Evolutionary conservation across 148 eudicot genomes (phyloP), one percentile per base, ranked within the genome.

Genomic region (Linanthus parryae): DNA sequence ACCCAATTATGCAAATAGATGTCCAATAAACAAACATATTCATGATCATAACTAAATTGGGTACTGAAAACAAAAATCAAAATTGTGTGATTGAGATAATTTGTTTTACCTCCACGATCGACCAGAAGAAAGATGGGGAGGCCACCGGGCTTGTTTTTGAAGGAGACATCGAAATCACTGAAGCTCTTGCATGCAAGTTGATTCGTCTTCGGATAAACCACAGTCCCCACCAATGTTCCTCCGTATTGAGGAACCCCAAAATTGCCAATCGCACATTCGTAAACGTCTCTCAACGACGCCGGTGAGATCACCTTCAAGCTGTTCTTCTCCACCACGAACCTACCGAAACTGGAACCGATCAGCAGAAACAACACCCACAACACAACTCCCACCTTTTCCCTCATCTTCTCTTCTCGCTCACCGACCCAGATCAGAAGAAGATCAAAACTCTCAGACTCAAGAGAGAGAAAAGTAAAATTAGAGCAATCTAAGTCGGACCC

Each of bases 241-340:
- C 98, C 98, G 69, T 91, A 91, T 26, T 91, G 75, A 19, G 98
- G 97, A 40, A 91, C 83, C 48, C 95, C 98, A 61, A 88, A 88
- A 67, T 88, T 88, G 65, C 92, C 96, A 72, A 88, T 74, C 49
- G 98, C 95, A 69, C 98, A 81, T 70, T 91, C 98, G 49, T 91
- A 81, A 10, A 71, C 58, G 35, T 70, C 84, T 45, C 65, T 86
- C 50, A 91, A 54, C 12, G 66, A 57, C 2, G 62, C 74, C 1
- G 94, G 98, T 14, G 95, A 76, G 11, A 90, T 76, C 57, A 91
- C 84, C 65, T 56, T 83, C 52, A 91, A 69, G 58, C 81, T 91
- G 61, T 83, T 91, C 68, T 91, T 91, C 79, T 91, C 98, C 56
- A 91, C 98, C 33, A 91, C 94, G 73, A 91, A 91, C 40, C 80